Percentiles rank a stretch among this genome's conserved stretches.
These are phyloP conservation scores for Tetracentron sinense DNA, from an alignment of 164 flowering plant species.

Conservation along the genomic window DNA sequence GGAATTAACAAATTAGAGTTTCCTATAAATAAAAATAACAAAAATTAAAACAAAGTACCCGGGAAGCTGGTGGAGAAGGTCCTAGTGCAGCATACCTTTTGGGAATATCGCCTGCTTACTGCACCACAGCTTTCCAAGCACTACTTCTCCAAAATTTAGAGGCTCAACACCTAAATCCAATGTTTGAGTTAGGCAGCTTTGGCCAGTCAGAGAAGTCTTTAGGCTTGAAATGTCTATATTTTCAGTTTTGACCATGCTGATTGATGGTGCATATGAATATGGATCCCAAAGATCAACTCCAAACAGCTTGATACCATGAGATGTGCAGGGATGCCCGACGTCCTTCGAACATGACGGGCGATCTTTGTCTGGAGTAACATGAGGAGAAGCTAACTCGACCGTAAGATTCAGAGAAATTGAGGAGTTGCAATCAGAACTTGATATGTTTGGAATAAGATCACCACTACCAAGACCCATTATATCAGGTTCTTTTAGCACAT, in stretches of 20 bases:
- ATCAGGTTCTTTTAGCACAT: slow-evolving; percentile 11
- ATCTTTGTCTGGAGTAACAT: not conserved
- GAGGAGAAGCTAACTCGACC: slow-evolving; percentile 12
- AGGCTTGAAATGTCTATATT: not conserved
- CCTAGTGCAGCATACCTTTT: slow-evolving; percentile 40
- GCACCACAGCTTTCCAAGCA: slow-evolving; percentile 60
- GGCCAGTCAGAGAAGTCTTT: slow-evolving; percentile 10
- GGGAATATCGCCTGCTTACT: slow-evolving; percentile 59
- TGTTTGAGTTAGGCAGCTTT: slow-evolving; percentile 7
- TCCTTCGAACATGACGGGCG: slow-evolving; percentile 17
- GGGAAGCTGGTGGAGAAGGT: not conserved
- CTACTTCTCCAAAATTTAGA: slow-evolving; percentile 43
- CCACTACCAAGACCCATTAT: slow-evolving; percentile 11
- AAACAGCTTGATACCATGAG: slow-evolving; percentile 29
- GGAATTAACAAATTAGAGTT: too few species aligned
- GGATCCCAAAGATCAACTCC: slow-evolving; percentile 31
- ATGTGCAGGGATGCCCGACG: slow-evolving; percentile 8
- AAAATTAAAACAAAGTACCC: not conserved
- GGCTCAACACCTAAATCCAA: slow-evolving; percentile 37
- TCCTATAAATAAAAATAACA: not conserved
- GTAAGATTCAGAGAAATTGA: slow-evolving; percentile 5
- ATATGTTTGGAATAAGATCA: not conserved
- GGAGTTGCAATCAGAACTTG: slow-evolving; percentile 7
- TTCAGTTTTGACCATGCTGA: slow-evolving; percentile 16
- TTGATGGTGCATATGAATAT: slow-evolving; percentile 11